phyloP scores from a whole-genome alignment of 1,139 yeast genomes.

The Suhomyces bokatorum region DNA sequence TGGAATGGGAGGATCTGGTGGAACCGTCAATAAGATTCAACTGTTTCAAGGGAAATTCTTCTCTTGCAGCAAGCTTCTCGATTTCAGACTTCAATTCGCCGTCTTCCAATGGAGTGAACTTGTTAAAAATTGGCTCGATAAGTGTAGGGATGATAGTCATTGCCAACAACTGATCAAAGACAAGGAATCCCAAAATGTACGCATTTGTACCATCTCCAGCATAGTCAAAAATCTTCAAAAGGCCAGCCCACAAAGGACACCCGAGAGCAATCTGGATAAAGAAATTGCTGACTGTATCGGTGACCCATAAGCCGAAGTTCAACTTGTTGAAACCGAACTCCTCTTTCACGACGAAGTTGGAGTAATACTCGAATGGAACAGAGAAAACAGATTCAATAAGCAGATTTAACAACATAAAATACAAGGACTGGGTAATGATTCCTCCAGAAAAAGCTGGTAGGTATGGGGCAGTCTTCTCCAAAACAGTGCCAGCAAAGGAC shows the following conservation, averaged over 20 bases:
- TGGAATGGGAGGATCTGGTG: slow-evolving; percentile 91
- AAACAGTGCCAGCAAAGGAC: slow-evolving; percentile 48
- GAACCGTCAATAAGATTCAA: slow-evolving; percentile 92
- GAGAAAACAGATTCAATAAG: slow-evolving; percentile 51
- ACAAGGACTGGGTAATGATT: slow-evolving; percentile 64
- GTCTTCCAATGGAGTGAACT: slow-evolving; percentile 83
- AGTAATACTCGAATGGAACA: slow-evolving; percentile 72
- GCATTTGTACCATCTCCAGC: slow-evolving; percentile 80
- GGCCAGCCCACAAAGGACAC: slow-evolving; percentile 69
- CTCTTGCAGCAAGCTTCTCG: slow-evolving; percentile 71
- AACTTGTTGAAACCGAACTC: slow-evolving; percentile 89
- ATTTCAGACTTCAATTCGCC: slow-evolving; percentile 85
- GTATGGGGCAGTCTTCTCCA: slow-evolving; percentile 32
- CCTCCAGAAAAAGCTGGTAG: slow-evolving; percentile 53
- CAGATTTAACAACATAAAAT: slow-evolving; percentile 51
- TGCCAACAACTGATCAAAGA: slow-evolving; percentile 68
- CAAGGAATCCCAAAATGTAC: slow-evolving; percentile 72
- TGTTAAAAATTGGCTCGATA: slow-evolving; percentile 91
- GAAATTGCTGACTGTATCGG: slow-evolving; percentile 66
- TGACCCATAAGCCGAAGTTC: slow-evolving; percentile 67
- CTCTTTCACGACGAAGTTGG: slow-evolving; percentile 87
- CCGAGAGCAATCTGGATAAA: slow-evolving; percentile 59
- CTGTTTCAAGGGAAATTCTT: slow-evolving; percentile 82
- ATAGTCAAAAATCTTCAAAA: slow-evolving; percentile 76
- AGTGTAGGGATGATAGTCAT: slow-evolving; percentile 77